These are phyloP conservation scores for Fonsecaea nubica DNA, from an alignment of 2,329 filamentous ascomycete species.

Conservation along the genomic window DNA sequence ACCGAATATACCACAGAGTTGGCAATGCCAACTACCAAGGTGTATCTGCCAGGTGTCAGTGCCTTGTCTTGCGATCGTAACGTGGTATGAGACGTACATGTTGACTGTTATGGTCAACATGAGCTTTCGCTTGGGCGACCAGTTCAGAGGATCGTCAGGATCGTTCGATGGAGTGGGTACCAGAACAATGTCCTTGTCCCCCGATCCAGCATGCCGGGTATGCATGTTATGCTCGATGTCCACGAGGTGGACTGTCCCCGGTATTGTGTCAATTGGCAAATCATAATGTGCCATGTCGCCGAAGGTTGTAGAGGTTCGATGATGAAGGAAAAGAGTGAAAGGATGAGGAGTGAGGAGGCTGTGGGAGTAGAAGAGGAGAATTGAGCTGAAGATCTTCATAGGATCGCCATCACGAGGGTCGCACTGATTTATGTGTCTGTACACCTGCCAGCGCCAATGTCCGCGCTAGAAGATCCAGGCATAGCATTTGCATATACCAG, in stretches of 20 bases:
- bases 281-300: constrained; percentile 21
- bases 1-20: constrained; percentile 46
- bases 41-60: constrained; percentile 43
- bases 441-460: constrained; percentile 12
- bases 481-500: background rate
- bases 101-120: constrained; percentile 45
- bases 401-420: constrained; percentile 3
- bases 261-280: constrained; percentile 39
- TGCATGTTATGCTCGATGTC: constrained; percentile 43
- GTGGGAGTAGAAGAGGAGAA: background rate
- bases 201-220: constrained; percentile 37
- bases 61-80: constrained; percentile 16
- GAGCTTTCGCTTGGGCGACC: constrained; percentile 45
- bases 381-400: constrained; percentile 5
- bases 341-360: background rate
- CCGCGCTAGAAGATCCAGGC: background rate
- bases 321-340: background rate
- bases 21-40: constrained; percentile 44
- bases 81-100: constrained; percentile 42
- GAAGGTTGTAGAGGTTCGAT: background rate
- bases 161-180: constrained; percentile 48
- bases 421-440: constrained; percentile 6
- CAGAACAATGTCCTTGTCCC: constrained; percentile 45
- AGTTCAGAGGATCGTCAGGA: constrained; percentile 52
- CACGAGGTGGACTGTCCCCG: constrained; percentile 49